These are phyloP conservation scores for Paspalum vaginatum DNA, from an alignment of 176 grass and related monocot species.

Conservation along the genomic window DNA sequence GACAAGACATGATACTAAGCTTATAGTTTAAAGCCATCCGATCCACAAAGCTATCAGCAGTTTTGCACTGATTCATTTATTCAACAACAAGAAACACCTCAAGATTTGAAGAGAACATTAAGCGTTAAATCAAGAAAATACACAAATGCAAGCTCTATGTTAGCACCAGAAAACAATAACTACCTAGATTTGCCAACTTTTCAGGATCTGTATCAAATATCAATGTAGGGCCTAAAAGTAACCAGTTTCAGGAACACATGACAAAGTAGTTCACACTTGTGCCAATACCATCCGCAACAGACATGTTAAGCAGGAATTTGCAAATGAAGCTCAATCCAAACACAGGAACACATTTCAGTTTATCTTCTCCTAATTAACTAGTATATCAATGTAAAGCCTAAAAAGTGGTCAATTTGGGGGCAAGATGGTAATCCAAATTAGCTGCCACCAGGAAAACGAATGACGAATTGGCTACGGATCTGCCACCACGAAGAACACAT, in stretches of 20 bases:
- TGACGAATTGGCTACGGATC: conserved; percentile 19
- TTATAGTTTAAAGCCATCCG: neutral
- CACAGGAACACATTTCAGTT: neutral
- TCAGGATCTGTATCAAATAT: neutral
- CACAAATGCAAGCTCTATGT: neutral
- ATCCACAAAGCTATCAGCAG: neutral
- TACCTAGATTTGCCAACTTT: neutral
- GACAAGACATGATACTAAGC: neutral
- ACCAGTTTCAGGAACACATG: neutral
- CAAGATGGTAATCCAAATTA: neutral
- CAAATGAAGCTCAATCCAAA: conserved; percentile 4
- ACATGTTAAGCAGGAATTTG: neutral
- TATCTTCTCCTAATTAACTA: conserved; percentile 2
- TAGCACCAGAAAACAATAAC: neutral
- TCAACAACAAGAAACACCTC: neutral
- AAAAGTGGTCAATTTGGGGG: neutral
- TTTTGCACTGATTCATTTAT: neutral
- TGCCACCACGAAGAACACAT: neutral
- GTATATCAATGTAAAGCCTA: neutral
- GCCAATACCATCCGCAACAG: neutral
- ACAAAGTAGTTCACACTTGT: neutral
- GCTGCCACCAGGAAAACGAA: no score
- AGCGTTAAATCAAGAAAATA: neutral
- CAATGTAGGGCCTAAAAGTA: no score
- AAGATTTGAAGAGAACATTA: neutral